A percentile compares a stretch with the other conserved stretches of the same genome.
Evolutionary conservation across 2,329 filamentous ascomycete genomes (phyloP).

Genomic region (Ophiognomonia clavigignenti-juglandacearum): DNA sequence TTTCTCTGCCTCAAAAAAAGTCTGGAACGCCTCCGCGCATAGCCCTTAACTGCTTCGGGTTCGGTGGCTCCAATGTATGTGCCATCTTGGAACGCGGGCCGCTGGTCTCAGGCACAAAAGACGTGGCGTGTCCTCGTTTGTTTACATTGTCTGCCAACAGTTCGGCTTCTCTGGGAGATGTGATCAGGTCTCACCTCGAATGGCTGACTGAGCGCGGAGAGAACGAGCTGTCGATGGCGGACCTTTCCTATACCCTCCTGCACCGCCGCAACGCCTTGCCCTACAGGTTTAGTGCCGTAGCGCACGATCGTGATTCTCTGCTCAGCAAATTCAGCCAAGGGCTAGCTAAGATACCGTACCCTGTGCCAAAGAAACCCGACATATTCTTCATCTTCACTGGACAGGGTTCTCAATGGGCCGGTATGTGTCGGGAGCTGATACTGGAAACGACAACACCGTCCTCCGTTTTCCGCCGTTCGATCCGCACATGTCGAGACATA

Average conservation of each 20-base stretch:
- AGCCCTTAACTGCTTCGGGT: slow-evolving; percentile 1
- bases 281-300: slow-evolving; percentile 14
- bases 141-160: slow-evolving; percentile 3
- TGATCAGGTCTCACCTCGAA: background rate
- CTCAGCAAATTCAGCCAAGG: background rate
- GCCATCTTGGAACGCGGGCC: background rate
- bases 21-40: background rate
- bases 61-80: background rate
- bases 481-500: background rate
- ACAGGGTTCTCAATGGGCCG: slow-evolving; percentile 2
- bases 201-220: background rate
- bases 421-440: slow-evolving; percentile 1
- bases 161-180: background rate
- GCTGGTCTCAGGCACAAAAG: background rate
- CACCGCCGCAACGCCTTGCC: slow-evolving; percentile 15
- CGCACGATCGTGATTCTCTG: background rate
- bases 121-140: background rate
- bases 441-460: background rate
- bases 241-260: slow-evolving; percentile 18
- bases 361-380: background rate
- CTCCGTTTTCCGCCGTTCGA: background rate
- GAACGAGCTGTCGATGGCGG: background rate
- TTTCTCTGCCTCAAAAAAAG: background rate
- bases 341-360: no score
- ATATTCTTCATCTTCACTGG: slow-evolving; percentile 6